Evolutionary conservation across 2,329 filamentous ascomycete genomes (phyloP).

Genomic region (Alternaria infectoria): DNA sequence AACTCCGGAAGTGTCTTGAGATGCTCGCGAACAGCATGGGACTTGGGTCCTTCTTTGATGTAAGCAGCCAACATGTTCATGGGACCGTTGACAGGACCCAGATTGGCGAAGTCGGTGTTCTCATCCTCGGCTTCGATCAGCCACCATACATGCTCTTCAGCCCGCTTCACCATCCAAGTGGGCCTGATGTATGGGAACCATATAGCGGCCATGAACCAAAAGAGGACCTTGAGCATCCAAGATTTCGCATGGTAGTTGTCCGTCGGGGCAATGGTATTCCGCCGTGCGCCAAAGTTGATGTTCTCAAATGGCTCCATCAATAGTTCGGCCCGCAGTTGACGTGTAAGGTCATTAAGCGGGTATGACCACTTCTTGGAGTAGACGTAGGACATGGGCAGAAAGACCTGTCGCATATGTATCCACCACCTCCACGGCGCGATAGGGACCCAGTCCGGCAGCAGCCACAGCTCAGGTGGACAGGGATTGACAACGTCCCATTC

Average conservation of each 20-base stretch:
- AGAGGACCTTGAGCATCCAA: constrained; percentile 78
- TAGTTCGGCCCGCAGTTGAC: constrained; percentile 77
- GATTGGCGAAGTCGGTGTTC: constrained; percentile 84
- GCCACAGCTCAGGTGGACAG: constrained; percentile 90
- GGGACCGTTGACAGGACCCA: constrained; percentile 87
- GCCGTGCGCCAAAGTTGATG: constrained; percentile 77
- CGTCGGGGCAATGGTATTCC: constrained; percentile 77
- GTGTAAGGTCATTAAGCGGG: constrained; percentile 75
- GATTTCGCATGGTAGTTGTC: constrained; percentile 97
- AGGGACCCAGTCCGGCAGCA: constrained; percentile 88
- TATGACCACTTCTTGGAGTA: constrained; percentile 84
- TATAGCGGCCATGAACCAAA: constrained; percentile 78
- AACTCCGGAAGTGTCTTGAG: constrained; percentile 83
- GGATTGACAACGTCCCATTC: constrained; percentile 95
- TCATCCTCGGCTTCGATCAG: constrained; percentile 89
- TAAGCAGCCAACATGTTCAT: constrained; percentile 92
- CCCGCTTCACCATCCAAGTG: constrained; percentile 68
- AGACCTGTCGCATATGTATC: constrained; percentile 98
- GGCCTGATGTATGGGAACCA: constrained; percentile 81
- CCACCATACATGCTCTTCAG: constrained; percentile 81
- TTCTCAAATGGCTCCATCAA: constrained; percentile 78
- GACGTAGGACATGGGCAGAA: constrained; percentile 87
- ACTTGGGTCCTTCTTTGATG: constrained; percentile 79
- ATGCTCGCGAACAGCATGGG: constrained; percentile 74
- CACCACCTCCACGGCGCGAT: constrained; percentile 94